Conservation (phyloP, 1,284 basidiomycete species). For the Inonotus obliquus region DNA sequence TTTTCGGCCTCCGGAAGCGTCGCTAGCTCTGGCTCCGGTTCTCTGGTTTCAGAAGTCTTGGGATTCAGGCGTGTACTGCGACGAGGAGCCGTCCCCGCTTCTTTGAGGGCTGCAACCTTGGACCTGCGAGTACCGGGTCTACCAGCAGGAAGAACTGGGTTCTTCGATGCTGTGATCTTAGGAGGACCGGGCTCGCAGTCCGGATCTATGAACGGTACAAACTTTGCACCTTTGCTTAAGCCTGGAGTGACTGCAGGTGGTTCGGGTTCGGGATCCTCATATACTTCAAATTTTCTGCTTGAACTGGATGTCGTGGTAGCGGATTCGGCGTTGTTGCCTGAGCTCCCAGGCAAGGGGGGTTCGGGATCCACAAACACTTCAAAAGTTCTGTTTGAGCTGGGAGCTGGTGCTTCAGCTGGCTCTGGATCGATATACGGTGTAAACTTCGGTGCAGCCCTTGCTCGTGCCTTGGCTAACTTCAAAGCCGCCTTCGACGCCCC, state of each 20-base stretch:
- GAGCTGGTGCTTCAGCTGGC: slow-evolving; percentile 23
- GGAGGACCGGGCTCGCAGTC: slow-evolving; percentile 39
- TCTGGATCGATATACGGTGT: slow-evolving; percentile 17
- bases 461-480: slow-evolving; percentile 5
- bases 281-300: background rate
- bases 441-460: slow-evolving; percentile 16
- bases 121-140: slow-evolving; percentile 11
- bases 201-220: slow-evolving; percentile 26
- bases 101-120: slow-evolving; percentile 15
- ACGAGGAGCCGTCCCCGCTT: slow-evolving; percentile 16
- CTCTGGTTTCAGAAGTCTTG: slow-evolving; percentile 25
- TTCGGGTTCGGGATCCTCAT: background rate
- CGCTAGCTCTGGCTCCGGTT: slow-evolving; percentile 18
- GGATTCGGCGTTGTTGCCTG: background rate
- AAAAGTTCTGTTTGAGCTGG: background rate
- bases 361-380: background rate
- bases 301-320: background rate
- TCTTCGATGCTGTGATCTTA: background rate
- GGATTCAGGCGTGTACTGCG: slow-evolving; percentile 18
- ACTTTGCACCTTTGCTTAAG: background rate
- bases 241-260: background rate
- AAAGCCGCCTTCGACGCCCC: slow-evolving; percentile 12
- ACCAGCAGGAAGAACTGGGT: slow-evolving; percentile 32
- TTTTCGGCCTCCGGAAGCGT: slow-evolving; percentile 10
- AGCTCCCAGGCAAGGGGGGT: background rate